Evolutionary conservation across 2,329 filamentous ascomycete species (phyloP), one percentile per base, ranked within the genome.

Genomic region (Aspergillus sp.): DNA sequence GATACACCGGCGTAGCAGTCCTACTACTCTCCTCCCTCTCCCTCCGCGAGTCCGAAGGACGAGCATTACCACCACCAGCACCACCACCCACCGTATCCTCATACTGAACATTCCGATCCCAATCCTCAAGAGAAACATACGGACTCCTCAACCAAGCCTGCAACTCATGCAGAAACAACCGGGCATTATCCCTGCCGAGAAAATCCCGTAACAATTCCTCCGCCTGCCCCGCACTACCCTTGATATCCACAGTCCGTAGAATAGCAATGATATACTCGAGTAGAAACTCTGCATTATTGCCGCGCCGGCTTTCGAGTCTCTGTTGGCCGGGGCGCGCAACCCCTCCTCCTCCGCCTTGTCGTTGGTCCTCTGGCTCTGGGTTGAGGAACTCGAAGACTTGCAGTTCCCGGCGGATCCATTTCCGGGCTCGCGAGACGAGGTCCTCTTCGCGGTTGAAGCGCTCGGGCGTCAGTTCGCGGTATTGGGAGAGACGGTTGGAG

Each of bases 261-360:
- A 97, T 90, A 8, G 90, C 89, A 42, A 97, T 78, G 56, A 96
- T 86, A 73, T 96, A 96, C 70, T 96, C 91, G 8, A 97, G 83
- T 10, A 97, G 75, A 63, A 93, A 96, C 70, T 96, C 92, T 7
- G 89, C 86, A 69, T 93, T 94, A 65, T 85, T 88, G 5, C 83
- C 83, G 42, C 85, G 78, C 39, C 83, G 78, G 52, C 71, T 73
- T 59, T 71, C 70, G 32, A 77, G 66, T 54, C 75, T 66, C 57
- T 73, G 72, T 10, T 64, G 66, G 1, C 74, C 74, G 7, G 73
- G 61, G 38, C 71, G 67, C 58, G 69, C 53, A 21, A 67, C 59
- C 17, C 59, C 53, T 44, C 58, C 55, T 32, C 23, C 25, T 2
- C 25, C 25, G 25, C 25, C 25, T 27, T 27, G 25, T 27, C 56